Evolutionary conservation across 768 basidiomycete genomes (phyloP).

Genomic region (Macrolepiota dolichaula): DNA sequence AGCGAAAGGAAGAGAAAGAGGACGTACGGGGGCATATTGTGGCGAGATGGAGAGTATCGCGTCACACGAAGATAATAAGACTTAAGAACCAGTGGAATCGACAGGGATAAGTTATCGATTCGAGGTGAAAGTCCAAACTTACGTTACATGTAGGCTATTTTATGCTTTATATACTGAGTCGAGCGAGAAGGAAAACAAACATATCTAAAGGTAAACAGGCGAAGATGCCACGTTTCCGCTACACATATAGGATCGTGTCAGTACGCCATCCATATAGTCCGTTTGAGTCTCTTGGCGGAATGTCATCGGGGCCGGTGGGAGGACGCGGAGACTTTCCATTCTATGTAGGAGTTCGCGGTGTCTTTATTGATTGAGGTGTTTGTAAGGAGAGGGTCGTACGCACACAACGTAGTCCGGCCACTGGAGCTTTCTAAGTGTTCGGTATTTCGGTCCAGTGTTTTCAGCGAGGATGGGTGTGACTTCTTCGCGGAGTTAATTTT

Average conservation of each 20-base stretch:
- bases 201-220: too few relatives aligned
- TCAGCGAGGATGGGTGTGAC: conserved; percentile 30
- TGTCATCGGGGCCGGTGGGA: conserved; percentile 40
- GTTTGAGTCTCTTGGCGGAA: conserved; percentile 33
- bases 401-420: conserved; percentile 41
- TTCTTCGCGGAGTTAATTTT: conserved; percentile 44
- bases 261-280: conserved; percentile 42
- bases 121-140: too few relatives aligned
- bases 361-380: not conserved
- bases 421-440: conserved; percentile 35
- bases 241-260: conserved; percentile 36
- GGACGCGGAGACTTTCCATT: conserved; percentile 40
- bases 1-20: too few relatives aligned
- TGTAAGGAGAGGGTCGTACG: not conserved
- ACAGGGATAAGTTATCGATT: too few relatives aligned
- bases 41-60: too few relatives aligned
- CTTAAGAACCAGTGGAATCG: too few relatives aligned
- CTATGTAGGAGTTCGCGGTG: conserved; percentile 16
- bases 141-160: too few relatives aligned
- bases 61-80: too few relatives aligned
- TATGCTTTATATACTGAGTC: too few relatives aligned
- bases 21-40: conserved; percentile 35
- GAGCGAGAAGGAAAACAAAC: too few relatives aligned
- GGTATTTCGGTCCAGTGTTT: conserved; percentile 35
- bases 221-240: too few relatives aligned